A percentile compares a stretch with the other conserved stretches of the same genome.
phyloP scores from a whole-genome alignment of 352 stramenopile species.

The Phytophthora podocarpi region DNA sequence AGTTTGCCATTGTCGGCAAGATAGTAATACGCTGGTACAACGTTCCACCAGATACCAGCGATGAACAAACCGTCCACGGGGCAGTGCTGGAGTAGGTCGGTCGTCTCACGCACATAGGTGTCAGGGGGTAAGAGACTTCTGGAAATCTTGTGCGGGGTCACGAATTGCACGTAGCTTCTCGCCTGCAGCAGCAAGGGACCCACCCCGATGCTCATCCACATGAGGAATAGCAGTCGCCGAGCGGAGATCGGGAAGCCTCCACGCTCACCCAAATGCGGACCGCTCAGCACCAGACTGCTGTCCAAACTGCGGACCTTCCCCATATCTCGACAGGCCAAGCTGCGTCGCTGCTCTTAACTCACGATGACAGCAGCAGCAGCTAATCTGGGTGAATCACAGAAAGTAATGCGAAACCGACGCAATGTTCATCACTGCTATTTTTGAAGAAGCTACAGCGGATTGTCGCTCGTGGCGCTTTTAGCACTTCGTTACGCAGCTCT shows the following conservation, averaged over 20 bases:
- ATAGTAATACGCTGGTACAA: slow-evolving; percentile 25
- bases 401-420: slow-evolving; percentile 31
- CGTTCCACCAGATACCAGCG: slow-evolving; percentile 41
- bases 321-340: slow-evolving; percentile 1
- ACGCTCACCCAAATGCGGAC: slow-evolving; percentile 10
- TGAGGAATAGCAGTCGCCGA: slow-evolving; percentile 18
- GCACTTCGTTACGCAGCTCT: not conserved
- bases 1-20: slow-evolving; percentile 5
- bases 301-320: slow-evolving; percentile 8
- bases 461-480: not conserved
- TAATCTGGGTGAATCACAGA: not conserved
- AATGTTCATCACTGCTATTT: slow-evolving; percentile 23
- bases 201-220: slow-evolving; percentile 33
- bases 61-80: slow-evolving; percentile 33
- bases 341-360: not conserved
- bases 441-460: not conserved
- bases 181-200: slow-evolving; percentile 42
- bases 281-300: slow-evolving; percentile 20
- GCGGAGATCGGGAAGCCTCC: slow-evolving; percentile 6
- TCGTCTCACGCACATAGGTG: not conserved
- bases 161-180: slow-evolving; percentile 33
- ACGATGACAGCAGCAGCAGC: not conserved
- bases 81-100: slow-evolving; percentile 21
- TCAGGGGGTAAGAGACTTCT: slow-evolving; percentile 7
- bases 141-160: slow-evolving; percentile 40